Conservation (phyloP, 1,284 basidiomycete genomes). For the Bjerkandera adusta region DNA sequence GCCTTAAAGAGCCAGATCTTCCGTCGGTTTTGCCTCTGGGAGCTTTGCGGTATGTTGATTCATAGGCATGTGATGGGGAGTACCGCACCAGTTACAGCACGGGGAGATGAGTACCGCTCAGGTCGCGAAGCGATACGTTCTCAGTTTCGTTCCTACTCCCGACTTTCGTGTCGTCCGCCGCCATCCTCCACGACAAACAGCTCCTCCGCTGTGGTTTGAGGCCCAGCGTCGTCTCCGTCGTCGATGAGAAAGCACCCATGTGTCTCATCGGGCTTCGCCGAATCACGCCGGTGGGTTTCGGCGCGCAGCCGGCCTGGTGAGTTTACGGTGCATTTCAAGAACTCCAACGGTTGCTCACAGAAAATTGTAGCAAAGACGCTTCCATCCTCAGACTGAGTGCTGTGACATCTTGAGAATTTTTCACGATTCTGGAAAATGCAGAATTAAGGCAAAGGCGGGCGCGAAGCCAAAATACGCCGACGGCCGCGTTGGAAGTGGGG, state of each 20-base stretch:
- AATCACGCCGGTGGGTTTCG: neutral
- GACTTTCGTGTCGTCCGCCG: neutral
- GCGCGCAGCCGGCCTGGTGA: no score
- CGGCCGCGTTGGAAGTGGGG: neutral
- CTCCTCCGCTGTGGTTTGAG: neutral
- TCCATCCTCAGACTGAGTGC: neutral
- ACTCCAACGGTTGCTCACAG: no score
- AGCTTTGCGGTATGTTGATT: no score
- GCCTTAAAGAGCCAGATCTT: no score
- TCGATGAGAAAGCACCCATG: neutral
- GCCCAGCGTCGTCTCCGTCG: neutral
- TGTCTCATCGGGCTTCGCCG: no score
- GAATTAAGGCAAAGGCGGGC: neutral
- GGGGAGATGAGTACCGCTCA: neutral
- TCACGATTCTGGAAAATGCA: neutral
- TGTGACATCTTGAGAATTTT: neutral
- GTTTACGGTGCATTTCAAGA: no score
- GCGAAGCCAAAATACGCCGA: neutral
- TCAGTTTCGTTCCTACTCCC: neutral
- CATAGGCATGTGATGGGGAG: no score
- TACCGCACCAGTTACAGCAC: neutral
- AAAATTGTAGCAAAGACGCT: neutral
- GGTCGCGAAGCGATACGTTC: neutral
- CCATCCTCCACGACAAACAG: neutral
- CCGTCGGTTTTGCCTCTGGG: no score